A percentile compares a stretch with the other conserved stretches of the same genome.
Conservation (phyloP, 2,329 filamentous ascomycete species). For the Penicillium sumatraense region DNA sequence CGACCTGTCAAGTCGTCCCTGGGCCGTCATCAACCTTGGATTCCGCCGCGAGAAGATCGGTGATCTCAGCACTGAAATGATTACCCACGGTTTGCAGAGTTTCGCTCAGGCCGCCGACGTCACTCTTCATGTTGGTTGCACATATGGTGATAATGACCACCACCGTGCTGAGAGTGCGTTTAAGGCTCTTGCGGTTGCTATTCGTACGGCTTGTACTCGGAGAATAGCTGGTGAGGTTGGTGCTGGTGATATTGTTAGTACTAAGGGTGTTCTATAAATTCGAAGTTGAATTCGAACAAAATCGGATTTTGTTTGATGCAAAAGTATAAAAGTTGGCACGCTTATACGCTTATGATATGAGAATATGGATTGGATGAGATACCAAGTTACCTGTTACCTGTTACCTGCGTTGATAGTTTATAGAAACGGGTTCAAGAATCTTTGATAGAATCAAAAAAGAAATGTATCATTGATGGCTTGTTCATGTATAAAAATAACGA, state of each 20-base stretch:
- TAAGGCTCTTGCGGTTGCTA: constrained; percentile 90
- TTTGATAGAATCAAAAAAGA: too few species aligned
- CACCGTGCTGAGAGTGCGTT: constrained; percentile 96
- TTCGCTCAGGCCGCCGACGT: constrained; percentile 89
- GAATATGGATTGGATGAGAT: too few species aligned
- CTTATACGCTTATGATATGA: too few species aligned
- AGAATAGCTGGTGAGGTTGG: constrained; percentile 77
- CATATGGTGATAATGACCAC: constrained; percentile 91
- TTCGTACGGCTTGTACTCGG: constrained; percentile 74
- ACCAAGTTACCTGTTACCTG: too few species aligned
- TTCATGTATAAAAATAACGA: too few species aligned
- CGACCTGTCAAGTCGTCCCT: constrained; percentile 92
- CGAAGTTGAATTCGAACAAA: constrained; percentile 4
- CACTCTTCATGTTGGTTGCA: constrained; percentile 93
- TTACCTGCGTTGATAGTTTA: too few species aligned
- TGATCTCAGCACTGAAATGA: constrained; percentile 92
- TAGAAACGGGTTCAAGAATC: too few species aligned
- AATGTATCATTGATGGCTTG: too few species aligned
- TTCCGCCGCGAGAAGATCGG: constrained; percentile 92
- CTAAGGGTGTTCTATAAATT: constrained; percentile 81
- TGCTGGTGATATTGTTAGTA: constrained; percentile 93
- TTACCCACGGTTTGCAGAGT: constrained; percentile 91
- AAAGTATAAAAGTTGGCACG: too few species aligned
- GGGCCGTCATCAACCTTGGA: constrained; percentile 79
- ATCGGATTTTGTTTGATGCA: too few species aligned